phyloP scores from a whole-genome alignment of 306 rosid genomes.

The Castanea mollissima region DNA sequence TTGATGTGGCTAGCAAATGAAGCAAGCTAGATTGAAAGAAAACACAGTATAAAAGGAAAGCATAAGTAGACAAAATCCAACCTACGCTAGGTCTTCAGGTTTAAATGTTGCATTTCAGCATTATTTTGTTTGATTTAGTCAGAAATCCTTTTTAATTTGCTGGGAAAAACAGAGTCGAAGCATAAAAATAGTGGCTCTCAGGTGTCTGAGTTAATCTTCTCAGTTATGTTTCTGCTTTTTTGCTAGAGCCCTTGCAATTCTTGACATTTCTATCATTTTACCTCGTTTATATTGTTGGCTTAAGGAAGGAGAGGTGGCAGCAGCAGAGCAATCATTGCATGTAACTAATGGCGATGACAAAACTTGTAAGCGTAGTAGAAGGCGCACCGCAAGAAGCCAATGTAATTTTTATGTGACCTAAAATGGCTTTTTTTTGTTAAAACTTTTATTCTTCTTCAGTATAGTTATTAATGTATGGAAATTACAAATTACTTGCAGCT shows the following conservation, averaged over 20 bases:
- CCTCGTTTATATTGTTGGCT: constrained; percentile 26
- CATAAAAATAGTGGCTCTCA: constrained; percentile 30
- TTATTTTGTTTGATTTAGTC: constrained; percentile 1
- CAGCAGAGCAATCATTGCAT: constrained; percentile 11
- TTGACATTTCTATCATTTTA: constrained; percentile 4
- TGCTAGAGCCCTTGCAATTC: constrained; percentile 11
- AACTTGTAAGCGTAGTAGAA: constrained; percentile 31
- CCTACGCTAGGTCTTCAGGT: background rate
- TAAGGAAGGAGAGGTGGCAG: constrained; percentile 48
- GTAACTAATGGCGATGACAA: constrained; percentile 31
- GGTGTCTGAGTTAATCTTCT: constrained; percentile 33
- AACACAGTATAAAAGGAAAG: background rate
- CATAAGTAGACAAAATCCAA: background rate
- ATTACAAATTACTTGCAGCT: constrained; percentile 45
- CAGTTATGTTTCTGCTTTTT: background rate
- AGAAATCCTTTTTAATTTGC: constrained; percentile 10
- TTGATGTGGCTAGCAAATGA: background rate
- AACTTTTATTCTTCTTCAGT: background rate
- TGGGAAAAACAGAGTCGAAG: constrained; percentile 48
- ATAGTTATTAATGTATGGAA: background rate
- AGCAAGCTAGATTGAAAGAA: background rate
- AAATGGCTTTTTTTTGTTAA: background rate
- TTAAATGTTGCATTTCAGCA: background rate
- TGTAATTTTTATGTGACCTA: constrained; percentile 42
- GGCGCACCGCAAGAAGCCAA: constrained; percentile 53